phyloP scores from a whole-genome alignment of 441 rosid species.

The Populus trichocarpa region DNA sequence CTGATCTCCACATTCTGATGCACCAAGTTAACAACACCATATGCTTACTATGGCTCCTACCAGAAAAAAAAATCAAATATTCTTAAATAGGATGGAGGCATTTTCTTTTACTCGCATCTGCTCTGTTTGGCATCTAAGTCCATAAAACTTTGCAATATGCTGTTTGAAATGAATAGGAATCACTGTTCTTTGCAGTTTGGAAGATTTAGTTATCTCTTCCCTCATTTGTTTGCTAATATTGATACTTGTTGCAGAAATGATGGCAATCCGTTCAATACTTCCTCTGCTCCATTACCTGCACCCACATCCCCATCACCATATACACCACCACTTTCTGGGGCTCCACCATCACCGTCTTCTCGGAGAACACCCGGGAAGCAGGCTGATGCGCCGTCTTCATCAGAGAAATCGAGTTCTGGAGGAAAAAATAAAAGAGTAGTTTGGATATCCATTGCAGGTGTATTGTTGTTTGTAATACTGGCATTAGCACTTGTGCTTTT shows the following conservation, averaged over 20 bases:
- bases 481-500: conserved; percentile 48
- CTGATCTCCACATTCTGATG: background rate
- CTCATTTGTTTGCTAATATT: conserved; percentile 19
- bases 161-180: background rate
- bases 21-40: background rate
- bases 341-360: conserved; percentile 37
- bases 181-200: background rate
- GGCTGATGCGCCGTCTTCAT: conserved; percentile 57
- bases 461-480: conserved; percentile 47
- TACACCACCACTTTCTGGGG: conserved; percentile 32
- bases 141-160: background rate
- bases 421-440: conserved; percentile 52
- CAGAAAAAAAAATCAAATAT: background rate
- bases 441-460: conserved; percentile 71
- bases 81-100: background rate
- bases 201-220: conserved; percentile 5
- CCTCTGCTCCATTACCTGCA: conserved; percentile 47
- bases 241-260: conserved; percentile 53
- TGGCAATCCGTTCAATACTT: conserved; percentile 71
- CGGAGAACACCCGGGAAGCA: conserved; percentile 52
- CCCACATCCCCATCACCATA: conserved; percentile 50
- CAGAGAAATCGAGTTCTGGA: conserved; percentile 41
- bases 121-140: conserved; percentile 3
- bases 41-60: background rate
- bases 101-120: background rate